Base-by-base conservation (phyloP, 176 grass and related monocot species). In the Oryza glumipatula region DNA sequence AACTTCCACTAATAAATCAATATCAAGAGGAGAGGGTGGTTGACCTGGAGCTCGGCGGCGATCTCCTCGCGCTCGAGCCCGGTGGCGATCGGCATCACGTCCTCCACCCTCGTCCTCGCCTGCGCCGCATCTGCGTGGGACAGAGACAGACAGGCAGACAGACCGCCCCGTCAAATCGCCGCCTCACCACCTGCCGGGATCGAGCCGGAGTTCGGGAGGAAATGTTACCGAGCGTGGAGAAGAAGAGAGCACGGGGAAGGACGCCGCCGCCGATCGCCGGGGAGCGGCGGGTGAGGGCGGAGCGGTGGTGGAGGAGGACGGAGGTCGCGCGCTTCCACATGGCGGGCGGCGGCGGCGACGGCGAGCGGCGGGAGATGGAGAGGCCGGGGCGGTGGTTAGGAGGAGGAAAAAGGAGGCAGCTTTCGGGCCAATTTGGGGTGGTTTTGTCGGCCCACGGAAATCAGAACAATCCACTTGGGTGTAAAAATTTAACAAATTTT, bases 51-150 rank as follows among this genome's bases (percentile, higher is more conserved):
- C 82, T 94, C 82, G 23, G 87, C 88, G 70, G 76, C 83, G 49
- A 97, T 86, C 85, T 97, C 91, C 82, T 92, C 92, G 1, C 85
- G 89, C 85, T 94, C 92, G 44, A 80, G 85, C 41, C 92, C 89
- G 28, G 85, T 94, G 73, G 92, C 80, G 80, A 97, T 92, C 33
- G 89, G 89, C 89, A 94, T 92, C 77, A 92, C 88, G 36, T 94
- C 89, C 82, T 97, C 80, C 9, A 88, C 85, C 35, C 71, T 88
- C 72, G 41, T 86, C 82, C 84, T 88, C 81, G 14, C 68, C 35
- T 75, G 41, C 30, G 72, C 32, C 65, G 12, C 83, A 66, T 85
- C 83, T 77, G 78, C 36, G 9, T 0, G 17, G 24, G 43, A 80
- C 41, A 54, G 14, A 1, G 12, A 24, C 38, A 17, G 7, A 2